phyloP scores from a whole-genome alignment of 805 yeast species.

The Yarrowia deformans region DNA sequence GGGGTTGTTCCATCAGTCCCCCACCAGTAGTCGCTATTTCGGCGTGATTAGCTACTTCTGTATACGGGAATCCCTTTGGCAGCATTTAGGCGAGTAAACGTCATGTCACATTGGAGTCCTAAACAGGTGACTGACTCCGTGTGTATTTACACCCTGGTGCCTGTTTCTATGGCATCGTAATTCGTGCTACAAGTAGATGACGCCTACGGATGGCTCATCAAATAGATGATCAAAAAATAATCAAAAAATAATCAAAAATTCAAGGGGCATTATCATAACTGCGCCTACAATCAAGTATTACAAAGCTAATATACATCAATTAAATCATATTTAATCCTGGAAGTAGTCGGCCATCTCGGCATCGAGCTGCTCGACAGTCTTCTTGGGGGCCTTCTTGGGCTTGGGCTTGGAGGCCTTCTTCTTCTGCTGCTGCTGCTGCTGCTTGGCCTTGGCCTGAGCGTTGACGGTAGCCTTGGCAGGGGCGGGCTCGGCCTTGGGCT shows the following conservation, averaged over 20 bases:
- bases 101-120: neutral
- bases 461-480: constrained; percentile 41
- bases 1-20: neutral
- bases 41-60: constrained; percentile 12
- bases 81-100: neutral
- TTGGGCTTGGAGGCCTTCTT: constrained; percentile 42
- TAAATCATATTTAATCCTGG: constrained; percentile 37
- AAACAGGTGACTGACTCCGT: no score
- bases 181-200: no score
- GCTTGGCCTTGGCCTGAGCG: constrained; percentile 42
- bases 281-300: neutral
- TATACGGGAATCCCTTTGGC: neutral
- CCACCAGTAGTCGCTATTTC: neutral
- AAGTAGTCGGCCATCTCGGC: constrained; percentile 93
- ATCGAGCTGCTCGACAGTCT: constrained; percentile 91
- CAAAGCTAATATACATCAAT: constrained; percentile 36
- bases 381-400: constrained; percentile 54
- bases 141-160: no score
- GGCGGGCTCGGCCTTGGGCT: constrained; percentile 53
- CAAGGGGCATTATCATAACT: neutral
- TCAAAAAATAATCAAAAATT: neutral
- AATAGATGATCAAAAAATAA: no score
- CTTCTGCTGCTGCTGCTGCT: constrained; percentile 42
- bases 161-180: no score
- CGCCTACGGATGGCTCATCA: no score